Evolutionary conservation across 805 yeast species (phyloP).

Genomic region (Candida berthetii): DNA sequence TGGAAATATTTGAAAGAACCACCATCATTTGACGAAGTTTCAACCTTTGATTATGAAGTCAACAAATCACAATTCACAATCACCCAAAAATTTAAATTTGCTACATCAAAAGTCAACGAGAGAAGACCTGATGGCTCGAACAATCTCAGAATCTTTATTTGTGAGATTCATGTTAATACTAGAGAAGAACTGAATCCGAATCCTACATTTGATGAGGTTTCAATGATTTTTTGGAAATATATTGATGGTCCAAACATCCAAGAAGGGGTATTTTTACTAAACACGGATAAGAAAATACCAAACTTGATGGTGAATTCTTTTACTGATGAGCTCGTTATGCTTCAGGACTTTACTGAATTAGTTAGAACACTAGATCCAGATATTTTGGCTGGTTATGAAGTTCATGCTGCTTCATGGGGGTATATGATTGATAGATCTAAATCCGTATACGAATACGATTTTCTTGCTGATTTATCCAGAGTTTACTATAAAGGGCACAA

Average conservation of each 20-base stretch:
- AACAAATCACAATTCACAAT: constrained; percentile 46
- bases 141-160: constrained; percentile 46
- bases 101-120: constrained; percentile 24
- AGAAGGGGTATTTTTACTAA: constrained; percentile 31
- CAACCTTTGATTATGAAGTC: constrained; percentile 1
- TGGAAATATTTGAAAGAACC: constrained; percentile 45
- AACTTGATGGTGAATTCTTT: constrained; percentile 20
- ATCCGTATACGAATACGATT: constrained; percentile 38
- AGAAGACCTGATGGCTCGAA: constrained; percentile 35
- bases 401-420: constrained; percentile 85
- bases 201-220: constrained; percentile 54
- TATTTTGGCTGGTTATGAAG: constrained; percentile 79
- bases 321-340: constrained; percentile 51
- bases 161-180: constrained; percentile 66
- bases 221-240: constrained; percentile 58
- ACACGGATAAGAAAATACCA: constrained; percentile 9
- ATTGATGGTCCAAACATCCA: constrained; percentile 34
- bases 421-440: constrained; percentile 65
- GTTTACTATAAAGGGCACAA: constrained; percentile 41
- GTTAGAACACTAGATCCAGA: constrained; percentile 78
- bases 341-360: constrained; percentile 46
- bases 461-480: constrained; percentile 57
- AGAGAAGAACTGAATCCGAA: constrained; percentile 51
- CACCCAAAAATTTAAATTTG: constrained; percentile 33
- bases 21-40: constrained; percentile 38